Evolutionary conservation across 148 eudicot species (phyloP).

Genomic region (Cornus suecica): DNA sequence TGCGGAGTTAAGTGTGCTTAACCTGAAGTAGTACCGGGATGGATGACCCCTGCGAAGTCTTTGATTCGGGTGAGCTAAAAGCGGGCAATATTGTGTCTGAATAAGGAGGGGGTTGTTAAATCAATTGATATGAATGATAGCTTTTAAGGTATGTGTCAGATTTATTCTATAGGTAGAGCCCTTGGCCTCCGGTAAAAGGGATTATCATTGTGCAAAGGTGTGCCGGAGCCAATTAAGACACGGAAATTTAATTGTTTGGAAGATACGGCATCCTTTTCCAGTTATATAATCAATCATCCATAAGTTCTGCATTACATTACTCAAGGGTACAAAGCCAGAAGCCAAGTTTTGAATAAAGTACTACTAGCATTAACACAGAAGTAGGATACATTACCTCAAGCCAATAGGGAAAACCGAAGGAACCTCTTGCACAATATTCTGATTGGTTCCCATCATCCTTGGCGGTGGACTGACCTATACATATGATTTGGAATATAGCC

Average conservation of each 20-base stretch:
- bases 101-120: no score
- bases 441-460: constrained; percentile 34
- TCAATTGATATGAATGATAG: background rate
- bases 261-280: background rate
- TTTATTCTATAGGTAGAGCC: background rate
- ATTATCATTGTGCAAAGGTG: background rate
- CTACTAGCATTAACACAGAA: background rate
- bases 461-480: constrained; percentile 52
- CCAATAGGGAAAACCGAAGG: constrained; percentile 78
- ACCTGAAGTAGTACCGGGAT: no score
- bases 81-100: no score
- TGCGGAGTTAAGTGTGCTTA: no score
- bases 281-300: background rate
- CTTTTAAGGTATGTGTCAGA: background rate
- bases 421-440: constrained; percentile 49
- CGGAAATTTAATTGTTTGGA: background rate
- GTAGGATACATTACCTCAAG: constrained; percentile 54
- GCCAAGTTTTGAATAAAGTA: no score
- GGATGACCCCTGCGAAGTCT: no score
- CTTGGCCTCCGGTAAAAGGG: background rate
- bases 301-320: background rate
- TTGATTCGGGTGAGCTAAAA: no score
- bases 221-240: background rate
- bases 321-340: no score
- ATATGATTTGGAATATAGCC: constrained; percentile 42